A percentile compares a stretch with the other conserved stretches of the same genome.
Conservation (phyloP, 305 asterid species). For the Fraxinus baroniana region DNA sequence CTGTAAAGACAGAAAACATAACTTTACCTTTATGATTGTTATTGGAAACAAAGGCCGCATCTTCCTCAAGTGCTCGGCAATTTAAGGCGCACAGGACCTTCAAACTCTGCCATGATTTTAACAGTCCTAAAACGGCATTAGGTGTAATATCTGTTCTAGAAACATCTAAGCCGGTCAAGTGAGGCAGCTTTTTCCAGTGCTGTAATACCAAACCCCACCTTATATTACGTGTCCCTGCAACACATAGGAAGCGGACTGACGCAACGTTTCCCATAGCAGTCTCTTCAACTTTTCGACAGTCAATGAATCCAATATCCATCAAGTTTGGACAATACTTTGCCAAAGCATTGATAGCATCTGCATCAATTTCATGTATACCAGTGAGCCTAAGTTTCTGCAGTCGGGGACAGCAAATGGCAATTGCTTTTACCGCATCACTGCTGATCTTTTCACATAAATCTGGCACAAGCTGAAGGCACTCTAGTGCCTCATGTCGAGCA, state of each 20-base stretch:
- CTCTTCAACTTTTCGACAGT: constrained; percentile 73
- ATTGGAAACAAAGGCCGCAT: constrained; percentile 51
- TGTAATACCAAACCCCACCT: constrained; percentile 63
- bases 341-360: constrained; percentile 71
- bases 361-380: constrained; percentile 70
- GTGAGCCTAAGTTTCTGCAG: constrained; percentile 70
- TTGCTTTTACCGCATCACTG: constrained; percentile 74
- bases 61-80: constrained; percentile 65
- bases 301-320: constrained; percentile 73
- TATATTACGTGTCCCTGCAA: constrained; percentile 68
- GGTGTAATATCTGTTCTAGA: constrained; percentile 76
- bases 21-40: constrained; percentile 66
- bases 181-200: constrained; percentile 68
- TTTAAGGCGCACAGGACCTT: constrained; percentile 74
- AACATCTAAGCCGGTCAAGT: constrained; percentile 74
- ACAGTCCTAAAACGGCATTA: constrained; percentile 43
- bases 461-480: constrained; percentile 85
- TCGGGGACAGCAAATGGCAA: constrained; percentile 66
- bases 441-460: constrained; percentile 80
- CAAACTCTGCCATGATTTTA: constrained; percentile 56
- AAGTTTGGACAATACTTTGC: constrained; percentile 63
- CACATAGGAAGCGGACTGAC: constrained; percentile 73
- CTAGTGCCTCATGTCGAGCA: constrained; percentile 76
- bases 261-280: constrained; percentile 55
- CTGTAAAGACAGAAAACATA: constrained; percentile 56